These are phyloP conservation scores for Podila verticillata DNA, from an alignment of 192 early-diverging fungal genomes.

Conservation along the genomic window DNA sequence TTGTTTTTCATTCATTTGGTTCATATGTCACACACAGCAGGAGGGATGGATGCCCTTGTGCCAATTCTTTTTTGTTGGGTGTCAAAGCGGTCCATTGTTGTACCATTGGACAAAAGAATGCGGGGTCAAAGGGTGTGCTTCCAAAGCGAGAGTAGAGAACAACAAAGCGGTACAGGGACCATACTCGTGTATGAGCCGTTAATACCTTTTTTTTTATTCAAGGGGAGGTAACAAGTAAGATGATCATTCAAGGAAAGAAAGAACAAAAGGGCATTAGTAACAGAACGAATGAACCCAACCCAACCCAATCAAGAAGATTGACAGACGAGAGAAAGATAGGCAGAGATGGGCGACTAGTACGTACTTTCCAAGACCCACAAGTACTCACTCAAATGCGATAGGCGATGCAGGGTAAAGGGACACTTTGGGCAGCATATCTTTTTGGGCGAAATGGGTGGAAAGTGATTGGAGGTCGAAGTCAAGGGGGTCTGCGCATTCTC, in stretches of 20 bases:
- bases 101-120: not conserved
- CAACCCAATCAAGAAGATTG: too few relatives aligned
- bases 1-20: not conserved
- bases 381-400: too few relatives aligned
- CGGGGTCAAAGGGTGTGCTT: conserved; percentile 1
- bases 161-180: not conserved
- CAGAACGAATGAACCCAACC: too few relatives aligned
- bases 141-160: too few relatives aligned
- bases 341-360: not conserved
- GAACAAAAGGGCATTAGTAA: too few relatives aligned
- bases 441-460: not conserved
- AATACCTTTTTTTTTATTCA: too few relatives aligned
- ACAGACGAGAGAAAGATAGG: not conserved
- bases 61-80: conserved; percentile 26
- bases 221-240: too few relatives aligned
- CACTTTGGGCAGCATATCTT: not conserved
- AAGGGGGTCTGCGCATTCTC: not conserved
- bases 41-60: not conserved
- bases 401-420: too few relatives aligned
- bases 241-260: too few relatives aligned
- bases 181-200: too few relatives aligned
- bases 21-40: not conserved
- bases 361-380: too few relatives aligned
- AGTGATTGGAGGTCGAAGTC: not conserved
- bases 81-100: not conserved